A percentile compares a stretch with the other conserved stretches of the same genome.
phyloP scores from a whole-genome alignment of 768 basidiomycete species.

The Tephrocybe sp. region DNA sequence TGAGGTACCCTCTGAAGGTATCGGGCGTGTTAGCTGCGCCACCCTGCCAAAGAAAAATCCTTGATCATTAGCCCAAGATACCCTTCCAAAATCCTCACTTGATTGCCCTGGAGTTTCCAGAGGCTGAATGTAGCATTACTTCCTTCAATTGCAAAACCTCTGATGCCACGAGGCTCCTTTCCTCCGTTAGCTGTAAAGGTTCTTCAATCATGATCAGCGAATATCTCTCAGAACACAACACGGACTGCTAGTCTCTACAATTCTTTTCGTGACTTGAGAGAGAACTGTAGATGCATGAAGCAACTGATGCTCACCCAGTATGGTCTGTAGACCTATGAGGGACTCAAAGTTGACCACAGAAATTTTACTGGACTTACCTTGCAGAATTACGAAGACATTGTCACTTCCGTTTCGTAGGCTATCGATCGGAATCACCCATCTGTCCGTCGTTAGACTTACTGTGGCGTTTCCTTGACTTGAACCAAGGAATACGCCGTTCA shows the following conservation, averaged over 20 bases:
- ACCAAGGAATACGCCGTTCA: constrained; percentile 50
- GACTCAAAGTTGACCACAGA: neutral
- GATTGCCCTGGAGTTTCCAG: constrained; percentile 47
- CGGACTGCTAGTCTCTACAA: constrained; percentile 49
- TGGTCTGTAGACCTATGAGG: constrained; percentile 37
- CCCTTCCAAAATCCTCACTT: constrained; percentile 16
- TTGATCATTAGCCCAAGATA: neutral
- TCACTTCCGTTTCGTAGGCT: constrained; percentile 34
- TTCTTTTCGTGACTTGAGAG: constrained; percentile 24
- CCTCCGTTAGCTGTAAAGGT: constrained; percentile 41
- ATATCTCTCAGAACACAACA: neutral
- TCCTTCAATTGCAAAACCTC: constrained; percentile 44
- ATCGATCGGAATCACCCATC: constrained; percentile 39
- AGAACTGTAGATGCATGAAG: neutral
- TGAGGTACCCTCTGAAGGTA: constrained; percentile 46
- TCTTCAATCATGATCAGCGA: neutral
- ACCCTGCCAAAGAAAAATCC: constrained; percentile 20
- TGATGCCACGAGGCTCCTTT: constrained; percentile 49
- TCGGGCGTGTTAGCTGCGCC: constrained; percentile 42
- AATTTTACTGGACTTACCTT: constrained; percentile 23
- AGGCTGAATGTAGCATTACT: constrained; percentile 35
- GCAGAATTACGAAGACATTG: constrained; percentile 42
- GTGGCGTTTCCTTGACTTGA: constrained; percentile 45
- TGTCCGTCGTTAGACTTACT: constrained; percentile 41
- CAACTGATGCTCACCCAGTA: constrained; percentile 38